phyloP scores from a whole-genome alignment of 2,329 filamentous ascomycete genomes.

The Pestalotiopsis sp. region DNA sequence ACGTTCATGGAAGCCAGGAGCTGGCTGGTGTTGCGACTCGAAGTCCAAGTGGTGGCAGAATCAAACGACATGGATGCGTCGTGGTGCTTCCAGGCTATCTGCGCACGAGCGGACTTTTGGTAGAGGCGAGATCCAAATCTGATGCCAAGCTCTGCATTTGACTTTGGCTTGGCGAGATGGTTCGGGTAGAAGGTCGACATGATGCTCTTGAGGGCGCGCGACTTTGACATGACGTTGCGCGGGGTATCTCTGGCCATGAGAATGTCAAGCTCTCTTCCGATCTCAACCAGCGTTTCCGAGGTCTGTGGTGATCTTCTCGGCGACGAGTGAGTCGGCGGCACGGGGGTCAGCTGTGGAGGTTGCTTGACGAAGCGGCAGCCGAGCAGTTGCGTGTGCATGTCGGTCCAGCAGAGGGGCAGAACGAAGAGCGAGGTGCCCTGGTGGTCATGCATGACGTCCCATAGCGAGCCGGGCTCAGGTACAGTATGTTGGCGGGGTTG shows the following conservation, averaged over 20 bases:
- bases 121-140: slow-evolving; percentile 52
- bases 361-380: slow-evolving; percentile 48
- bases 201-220: slow-evolving; percentile 45
- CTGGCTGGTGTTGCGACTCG: slow-evolving; percentile 34
- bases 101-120: slow-evolving; percentile 47
- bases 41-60: slow-evolving; percentile 36
- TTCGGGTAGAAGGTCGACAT: slow-evolving; percentile 46
- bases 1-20: slow-evolving; percentile 23
- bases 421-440: slow-evolving; percentile 51
- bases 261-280: slow-evolving; percentile 47
- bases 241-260: slow-evolving; percentile 39
- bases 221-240: slow-evolving; percentile 36
- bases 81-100: slow-evolving; percentile 52
- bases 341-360: slow-evolving; percentile 43
- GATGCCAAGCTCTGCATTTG: slow-evolving; percentile 46
- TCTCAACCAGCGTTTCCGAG: slow-evolving; percentile 42
- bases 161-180: slow-evolving; percentile 33
- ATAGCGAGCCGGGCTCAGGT: slow-evolving; percentile 52
- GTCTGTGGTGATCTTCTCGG: slow-evolving; percentile 39
- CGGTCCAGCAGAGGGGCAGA: slow-evolving; percentile 59
- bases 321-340: slow-evolving; percentile 39
- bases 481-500: slow-evolving; percentile 34
- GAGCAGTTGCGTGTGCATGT: slow-evolving; percentile 51
- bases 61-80: slow-evolving; percentile 35
- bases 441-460: slow-evolving; percentile 54